A percentile compares a stretch with the other conserved stretches of the same genome.
phyloP scores from a whole-genome alignment of 2,329 filamentous ascomycete genomes.

The Colletotrichum tofieldiae region DNA sequence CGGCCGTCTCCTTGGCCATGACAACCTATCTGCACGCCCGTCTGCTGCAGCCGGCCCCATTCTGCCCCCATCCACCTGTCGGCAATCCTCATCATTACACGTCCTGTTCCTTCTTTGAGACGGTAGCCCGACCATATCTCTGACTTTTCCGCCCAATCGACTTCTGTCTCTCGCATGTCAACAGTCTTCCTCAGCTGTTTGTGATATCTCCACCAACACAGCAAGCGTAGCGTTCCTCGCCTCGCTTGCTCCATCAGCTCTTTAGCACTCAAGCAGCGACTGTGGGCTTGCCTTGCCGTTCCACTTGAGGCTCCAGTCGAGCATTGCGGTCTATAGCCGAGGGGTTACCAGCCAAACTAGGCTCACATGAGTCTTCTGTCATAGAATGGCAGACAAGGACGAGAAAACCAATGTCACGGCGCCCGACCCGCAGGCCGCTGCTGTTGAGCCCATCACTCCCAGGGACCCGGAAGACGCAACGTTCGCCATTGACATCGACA shows the following conservation, averaged over 20 bases:
- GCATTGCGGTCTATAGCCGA: background rate
- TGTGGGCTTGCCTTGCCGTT: background rate
- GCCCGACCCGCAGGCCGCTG: conserved; percentile 49
- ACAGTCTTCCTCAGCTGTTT: conserved; percentile 4
- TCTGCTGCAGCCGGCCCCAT: conserved; percentile 24
- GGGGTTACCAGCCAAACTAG: background rate
- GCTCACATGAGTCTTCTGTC: conserved; percentile 11
- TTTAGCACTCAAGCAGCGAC: background rate
- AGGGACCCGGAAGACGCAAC: conserved; percentile 33
- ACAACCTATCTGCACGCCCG: conserved; percentile 18
- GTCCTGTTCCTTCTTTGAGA: conserved; percentile 1
- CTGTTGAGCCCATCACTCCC: conserved; percentile 47
- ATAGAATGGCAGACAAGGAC: conserved; percentile 47
- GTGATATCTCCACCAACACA: conserved; percentile 11
- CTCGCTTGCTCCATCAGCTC: background rate
- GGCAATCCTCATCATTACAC: conserved; percentile 26
- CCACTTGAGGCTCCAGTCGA: background rate
- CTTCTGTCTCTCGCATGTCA: conserved; percentile 11
- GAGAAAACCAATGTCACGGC: conserved; percentile 46
- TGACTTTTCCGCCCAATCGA: background rate
- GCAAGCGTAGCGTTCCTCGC: background rate
- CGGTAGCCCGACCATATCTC: conserved; percentile 15
- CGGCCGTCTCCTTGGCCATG: conserved; percentile 14
- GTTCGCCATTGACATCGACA: conserved; percentile 36
- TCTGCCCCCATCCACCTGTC: conserved; percentile 14